phyloP scores from a whole-genome alignment of 2,329 filamentous ascomycete genomes.

The Tolypocladium nubicola region DNA sequence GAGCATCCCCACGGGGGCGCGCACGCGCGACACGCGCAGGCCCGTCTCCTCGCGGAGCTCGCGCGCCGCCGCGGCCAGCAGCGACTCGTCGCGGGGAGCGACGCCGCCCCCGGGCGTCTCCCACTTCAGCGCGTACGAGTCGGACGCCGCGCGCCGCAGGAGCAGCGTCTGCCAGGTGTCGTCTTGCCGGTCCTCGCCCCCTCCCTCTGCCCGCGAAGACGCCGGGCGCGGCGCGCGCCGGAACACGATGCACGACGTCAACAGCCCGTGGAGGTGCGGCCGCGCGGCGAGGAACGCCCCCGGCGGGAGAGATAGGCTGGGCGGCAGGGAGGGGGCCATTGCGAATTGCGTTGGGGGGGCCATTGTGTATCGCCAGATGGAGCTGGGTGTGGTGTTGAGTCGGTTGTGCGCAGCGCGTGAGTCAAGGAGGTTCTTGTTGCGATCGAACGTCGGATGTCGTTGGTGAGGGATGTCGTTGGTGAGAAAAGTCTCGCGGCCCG shows the following conservation, averaged over 20 bases:
- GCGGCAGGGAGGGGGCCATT: background rate
- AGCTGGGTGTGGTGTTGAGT: too few relatives aligned
- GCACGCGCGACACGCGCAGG: background rate
- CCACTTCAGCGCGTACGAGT: background rate
- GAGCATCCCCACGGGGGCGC: conserved; percentile 6
- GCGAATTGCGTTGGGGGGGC: background rate
- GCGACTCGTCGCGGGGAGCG: background rate
- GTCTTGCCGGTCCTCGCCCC: background rate
- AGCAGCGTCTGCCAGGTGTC: background rate
- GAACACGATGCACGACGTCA: background rate
- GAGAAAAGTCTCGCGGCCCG: background rate
- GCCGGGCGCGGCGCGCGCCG: background rate
- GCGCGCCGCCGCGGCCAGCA: background rate
- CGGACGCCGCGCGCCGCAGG: background rate
- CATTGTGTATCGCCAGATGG: background rate
- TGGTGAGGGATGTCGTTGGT: too few relatives aligned
- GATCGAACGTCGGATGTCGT: background rate
- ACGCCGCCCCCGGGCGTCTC: background rate
- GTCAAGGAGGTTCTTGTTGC: background rate
- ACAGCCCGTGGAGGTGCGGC: background rate
- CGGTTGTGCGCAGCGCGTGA: too few relatives aligned
- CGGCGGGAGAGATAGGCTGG: background rate
- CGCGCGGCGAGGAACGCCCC: background rate
- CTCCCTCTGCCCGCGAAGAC: too few relatives aligned
- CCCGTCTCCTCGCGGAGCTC: background rate